A percentile compares a stretch with the other conserved stretches of the same genome.
These are phyloP conservation scores for Priceomyces haplophilus DNA, from an alignment of 805 yeast species.

Conservation along the genomic window DNA sequence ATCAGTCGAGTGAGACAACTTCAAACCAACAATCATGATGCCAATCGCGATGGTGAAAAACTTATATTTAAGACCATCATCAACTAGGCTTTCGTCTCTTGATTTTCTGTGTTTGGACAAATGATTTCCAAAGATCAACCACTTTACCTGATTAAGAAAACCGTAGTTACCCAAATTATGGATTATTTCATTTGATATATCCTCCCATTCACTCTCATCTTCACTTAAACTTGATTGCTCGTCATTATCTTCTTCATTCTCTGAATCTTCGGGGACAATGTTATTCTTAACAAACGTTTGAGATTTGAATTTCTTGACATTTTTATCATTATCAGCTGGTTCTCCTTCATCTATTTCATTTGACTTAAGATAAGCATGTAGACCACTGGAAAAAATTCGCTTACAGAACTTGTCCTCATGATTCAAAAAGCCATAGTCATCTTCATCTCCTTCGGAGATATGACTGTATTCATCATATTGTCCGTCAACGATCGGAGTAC, in stretches of 20 bases:
- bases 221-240: constrained; percentile 14
- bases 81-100: constrained; percentile 27
- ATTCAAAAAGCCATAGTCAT: constrained; percentile 30
- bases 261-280: constrained; percentile 4
- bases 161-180: constrained; percentile 12
- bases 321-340: constrained; percentile 13
- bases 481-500: constrained; percentile 1
- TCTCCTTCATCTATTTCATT: constrained; percentile 19
- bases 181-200: constrained; percentile 5
- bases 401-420: constrained; percentile 23
- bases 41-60: constrained; percentile 43
- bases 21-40: constrained; percentile 37
- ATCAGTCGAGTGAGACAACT: constrained; percentile 26
- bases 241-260: constrained; percentile 13
- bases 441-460: constrained; percentile 19
- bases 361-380: constrained; percentile 22
- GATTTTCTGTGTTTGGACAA: constrained; percentile 10
- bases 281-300: constrained; percentile 24
- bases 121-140: constrained; percentile 29
- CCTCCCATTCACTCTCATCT: constrained; percentile 15
- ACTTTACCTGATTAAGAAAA: constrained; percentile 33
- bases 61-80: constrained; percentile 40
- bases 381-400: constrained; percentile 26
- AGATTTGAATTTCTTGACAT: constrained; percentile 34
- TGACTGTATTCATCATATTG: background rate